Evolutionary conservation across 495 filamentous ascomycete species (phyloP), one percentile per base, ranked within the genome.

Genomic region (Amniculicola lignicola): DNA sequence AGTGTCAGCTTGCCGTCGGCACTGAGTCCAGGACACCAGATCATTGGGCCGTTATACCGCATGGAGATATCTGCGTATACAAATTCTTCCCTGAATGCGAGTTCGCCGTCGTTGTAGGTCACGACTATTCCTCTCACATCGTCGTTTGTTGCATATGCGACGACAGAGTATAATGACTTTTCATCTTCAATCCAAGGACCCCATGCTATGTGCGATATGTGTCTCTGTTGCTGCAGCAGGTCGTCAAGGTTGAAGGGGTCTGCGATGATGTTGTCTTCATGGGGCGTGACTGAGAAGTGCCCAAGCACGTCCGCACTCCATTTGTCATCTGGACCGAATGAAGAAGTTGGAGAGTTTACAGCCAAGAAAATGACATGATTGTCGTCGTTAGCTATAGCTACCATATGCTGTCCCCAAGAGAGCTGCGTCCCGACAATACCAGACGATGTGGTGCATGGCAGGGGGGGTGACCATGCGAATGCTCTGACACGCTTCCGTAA

Each of bases 311-410:
- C 40, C 4, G 51, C 56, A 15, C 24, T 58, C 59, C 67, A 60
- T 16, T 24, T 28, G 24, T 52, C 28, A 1, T 47, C 18, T 15
- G 24, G 12, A n/a, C 44, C 47, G 35, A 69, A 33, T 51, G 51
- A 46, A 1, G 54, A 47, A 19, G 63, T 62, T 12, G 67, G 64
- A 15, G 68, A 69, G 5, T 52, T n/a, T 11, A 72, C 38, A 43
- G 46, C 43, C 35, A 74, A 40, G 25, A 77, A 43, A 24, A 74
- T 18, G 54, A 77, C 63, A 39, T 76, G 69, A 24, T 67, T 67
- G 25, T 71, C 61, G 25, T 77, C 74, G 60, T 76, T 75, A n/a
- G 73, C 63, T 3, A 74, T 53, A 35, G 73, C 74, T 23, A 77
- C 16, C 23, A 65, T n/a, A n/a, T 43, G 33, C 47, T 58, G 46